Conservation (phyloP, 2,329 filamentous ascomycete species). For the Sporothrix protearum region DNA sequence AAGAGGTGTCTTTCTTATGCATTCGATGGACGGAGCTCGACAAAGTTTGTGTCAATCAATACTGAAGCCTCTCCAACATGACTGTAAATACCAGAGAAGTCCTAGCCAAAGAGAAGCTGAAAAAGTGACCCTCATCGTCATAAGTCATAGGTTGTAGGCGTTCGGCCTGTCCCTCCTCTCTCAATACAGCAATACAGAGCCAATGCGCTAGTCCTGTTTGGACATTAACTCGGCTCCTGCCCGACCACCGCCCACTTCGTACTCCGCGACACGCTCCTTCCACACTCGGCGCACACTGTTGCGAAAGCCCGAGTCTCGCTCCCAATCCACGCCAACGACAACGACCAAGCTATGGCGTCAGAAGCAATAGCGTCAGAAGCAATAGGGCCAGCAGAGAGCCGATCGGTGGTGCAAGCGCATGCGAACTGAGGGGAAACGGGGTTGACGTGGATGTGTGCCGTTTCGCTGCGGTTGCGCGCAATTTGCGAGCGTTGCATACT, state of each 20-base stretch:
- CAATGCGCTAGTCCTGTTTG: slow-evolving; percentile 3
- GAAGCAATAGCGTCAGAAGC: too few relatives aligned
- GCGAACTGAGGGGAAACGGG: slow-evolving; percentile 14
- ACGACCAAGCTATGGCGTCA: slow-evolving; percentile 12
- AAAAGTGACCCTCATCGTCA: neutral
- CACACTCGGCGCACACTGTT: slow-evolving; percentile 21
- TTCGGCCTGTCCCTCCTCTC: neutral
- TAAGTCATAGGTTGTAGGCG: slow-evolving; percentile 5
- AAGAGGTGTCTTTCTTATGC: too few relatives aligned
- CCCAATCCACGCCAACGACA: neutral
- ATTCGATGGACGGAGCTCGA: too few relatives aligned
- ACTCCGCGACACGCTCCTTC: neutral
- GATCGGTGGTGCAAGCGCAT: slow-evolving; percentile 16
- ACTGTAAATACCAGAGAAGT: too few relatives aligned
- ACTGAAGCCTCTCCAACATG: too few relatives aligned
- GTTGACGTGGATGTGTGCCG: neutral
- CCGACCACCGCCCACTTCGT: neutral
- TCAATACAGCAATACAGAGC: neutral
- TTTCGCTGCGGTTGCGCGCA: neutral
- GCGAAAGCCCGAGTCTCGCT: slow-evolving; percentile 24
- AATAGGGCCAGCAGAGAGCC: neutral
- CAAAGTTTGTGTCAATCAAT: too few relatives aligned
- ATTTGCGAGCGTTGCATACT: neutral
- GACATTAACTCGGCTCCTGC: slow-evolving; percentile 1
- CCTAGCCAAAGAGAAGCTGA: neutral